Evolutionary conservation across 176 grass and related monocot species (phyloP).

Genomic region (Themeda triandra): DNA sequence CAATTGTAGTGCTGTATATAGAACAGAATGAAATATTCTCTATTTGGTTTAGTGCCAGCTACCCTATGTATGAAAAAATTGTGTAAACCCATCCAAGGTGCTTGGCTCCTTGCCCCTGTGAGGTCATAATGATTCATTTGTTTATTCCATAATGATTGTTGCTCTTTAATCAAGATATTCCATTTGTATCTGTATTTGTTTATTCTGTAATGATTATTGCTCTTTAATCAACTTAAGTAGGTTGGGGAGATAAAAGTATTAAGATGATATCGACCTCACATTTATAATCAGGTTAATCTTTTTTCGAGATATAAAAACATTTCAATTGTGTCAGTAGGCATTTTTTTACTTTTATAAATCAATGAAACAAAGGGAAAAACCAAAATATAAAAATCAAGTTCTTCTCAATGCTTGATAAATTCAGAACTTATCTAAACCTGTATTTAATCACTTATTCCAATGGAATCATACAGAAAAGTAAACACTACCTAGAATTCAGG

Average conservation of each 20-base stretch:
- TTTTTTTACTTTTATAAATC: neutral
- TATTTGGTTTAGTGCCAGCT: neutral
- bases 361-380: neutral
- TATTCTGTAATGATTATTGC: too few species aligned
- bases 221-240: neutral
- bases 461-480: neutral
- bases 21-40: neutral
- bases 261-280: neutral
- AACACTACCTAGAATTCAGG: neutral
- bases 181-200: too few species aligned
- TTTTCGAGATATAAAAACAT: neutral
- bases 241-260: neutral
- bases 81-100: too few species aligned
- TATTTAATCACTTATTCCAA: neutral
- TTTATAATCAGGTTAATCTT: neutral
- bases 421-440: neutral
- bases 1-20: neutral
- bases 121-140: too few species aligned
- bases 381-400: neutral
- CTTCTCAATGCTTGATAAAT: neutral
- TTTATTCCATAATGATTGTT: neutral
- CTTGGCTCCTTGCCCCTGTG: too few species aligned
- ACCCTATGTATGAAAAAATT: neutral
- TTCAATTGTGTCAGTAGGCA: neutral
- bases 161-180: neutral